Base-by-base conservation (phyloP, 345 rosid species). In the Noccaea bulbosa region DNA sequence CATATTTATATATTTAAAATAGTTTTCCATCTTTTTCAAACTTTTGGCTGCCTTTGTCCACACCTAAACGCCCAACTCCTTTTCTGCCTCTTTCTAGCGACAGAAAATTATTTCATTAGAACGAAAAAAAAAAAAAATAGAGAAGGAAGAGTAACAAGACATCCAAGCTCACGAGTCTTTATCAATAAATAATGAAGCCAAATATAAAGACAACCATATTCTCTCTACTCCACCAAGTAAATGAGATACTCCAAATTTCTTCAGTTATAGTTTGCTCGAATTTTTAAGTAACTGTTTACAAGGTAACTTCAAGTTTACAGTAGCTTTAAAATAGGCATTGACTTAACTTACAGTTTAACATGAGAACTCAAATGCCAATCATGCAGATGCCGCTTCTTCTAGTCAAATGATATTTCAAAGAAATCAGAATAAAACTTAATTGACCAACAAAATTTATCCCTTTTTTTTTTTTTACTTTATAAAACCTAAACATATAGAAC, bases 1-100 rank as follows among this genome's bases (percentile, higher is more conserved):
- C 11, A 17, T 39, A 48, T 24, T 35, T 27, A 37, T 65, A 32
- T 57, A 5, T 12, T 11, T 20, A 17, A 20, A 17, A 30, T n/a
- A 22, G 7, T 5, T 69, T 43, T 9, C 11, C 27, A 32, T 41
- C 22, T 35, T 72, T 69, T 68, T 75, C 65, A 63, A 53, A 69
- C 65, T 57, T 62, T 75, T 62, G 70, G 70, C 66, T 54, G 65
- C 60, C 70, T 75, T 75, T 62, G 70, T 62, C 70, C 61, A 62
- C 33, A 54, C 65, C 69, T 68, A 53, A 60, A 68, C 68, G 37
- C 73, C 69, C 32, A 52, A 69, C 46, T 52, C 58, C 44, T 46
- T 52, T 44, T 62, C 43, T 58, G 61, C 38, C 65, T 41, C 50
- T 67, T 44, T 60, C 49, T 43, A 59, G 62, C 69, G 74, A 68